Base-by-base conservation (phyloP, 2,329 filamentous ascomycete species). In the Fusarium denticulatum region DNA sequence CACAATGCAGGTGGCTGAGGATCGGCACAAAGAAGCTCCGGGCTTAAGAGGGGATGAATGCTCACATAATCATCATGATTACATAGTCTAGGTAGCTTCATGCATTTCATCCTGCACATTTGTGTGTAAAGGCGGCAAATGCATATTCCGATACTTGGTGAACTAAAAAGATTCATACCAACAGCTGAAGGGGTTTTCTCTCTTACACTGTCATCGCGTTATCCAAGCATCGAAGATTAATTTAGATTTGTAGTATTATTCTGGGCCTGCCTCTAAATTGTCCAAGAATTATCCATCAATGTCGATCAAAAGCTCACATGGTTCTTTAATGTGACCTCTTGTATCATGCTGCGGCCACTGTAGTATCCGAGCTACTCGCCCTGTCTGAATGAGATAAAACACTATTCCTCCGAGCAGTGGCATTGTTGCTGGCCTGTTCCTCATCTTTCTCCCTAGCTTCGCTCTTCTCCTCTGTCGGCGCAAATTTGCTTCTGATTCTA, bases 401-500 rank as follows among this genome's bases (percentile, higher is more conserved):
- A 30, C 50, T 49, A 16, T 47, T 73, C 32, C 37, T 42, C 26
- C 58, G 37, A 30, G 28, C 56, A 24, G 18, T 34, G 28, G 40
- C 9, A 22, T 45, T 39, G 16, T 39, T 60, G n/a, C 30, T 40
- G 30, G 26, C 67, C 11, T 46, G 36, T 39, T 69, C 67, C 30
- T 69, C 67, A 5, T 69, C 67, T 18, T 53, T 69, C 26, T 53
- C 65, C 24, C 37, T 69, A 4, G 36, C 60, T 43, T 36, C 45
- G 5, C 36, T 47, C 40, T 69, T 69, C 22, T 59, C 46, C 10
- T 65, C 20, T 12, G 71, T 69, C 30, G 47, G 65, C 3, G 72
- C 70, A 68, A 75, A 75, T 32, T 73, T 75, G 37, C 72, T 76
- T 61, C 64, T 65, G 32, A 64, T 45, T n/a, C 73, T 58, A 34